Evolutionary conservation across 2,329 filamentous ascomycete genomes (phyloP).

Genomic region (Aphanocladium album): DNA sequence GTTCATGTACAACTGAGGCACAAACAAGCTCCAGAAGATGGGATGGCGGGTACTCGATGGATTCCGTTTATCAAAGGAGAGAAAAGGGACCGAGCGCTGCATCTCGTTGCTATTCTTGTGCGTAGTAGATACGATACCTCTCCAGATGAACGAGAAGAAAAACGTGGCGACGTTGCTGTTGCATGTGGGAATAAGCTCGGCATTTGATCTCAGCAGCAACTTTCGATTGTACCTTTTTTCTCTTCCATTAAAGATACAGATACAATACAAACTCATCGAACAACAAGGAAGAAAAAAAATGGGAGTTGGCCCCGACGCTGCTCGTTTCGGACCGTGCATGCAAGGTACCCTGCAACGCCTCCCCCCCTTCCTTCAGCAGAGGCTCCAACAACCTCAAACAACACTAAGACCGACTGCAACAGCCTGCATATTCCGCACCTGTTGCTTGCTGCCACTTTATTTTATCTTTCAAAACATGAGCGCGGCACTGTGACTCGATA

Average conservation of each 20-base stretch:
- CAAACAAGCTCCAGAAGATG: conserved; percentile 6
- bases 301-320: neutral
- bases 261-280: too few relatives aligned
- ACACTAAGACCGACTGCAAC: neutral
- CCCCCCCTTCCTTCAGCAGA: neutral
- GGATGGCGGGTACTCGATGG: neutral
- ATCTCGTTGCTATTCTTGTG: too few relatives aligned
- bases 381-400: conserved; percentile 3
- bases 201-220: too few relatives aligned
- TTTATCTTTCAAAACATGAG: neutral
- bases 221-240: too few relatives aligned
- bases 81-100: neutral
- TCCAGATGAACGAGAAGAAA: neutral
- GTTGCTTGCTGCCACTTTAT: neutral
- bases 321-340: conserved; percentile 6
- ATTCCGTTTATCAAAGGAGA: too few relatives aligned
- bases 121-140: too few relatives aligned
- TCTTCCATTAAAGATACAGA: too few relatives aligned
- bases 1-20: conserved; percentile 5
- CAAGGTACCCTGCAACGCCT: neutral
- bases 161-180: neutral
- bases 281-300: neutral
- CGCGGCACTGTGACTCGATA: too few relatives aligned
- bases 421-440: neutral
- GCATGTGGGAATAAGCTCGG: neutral